Base-by-base conservation (phyloP, 805 yeast genomes). In the Wickerhamiella shivajii region DNA sequence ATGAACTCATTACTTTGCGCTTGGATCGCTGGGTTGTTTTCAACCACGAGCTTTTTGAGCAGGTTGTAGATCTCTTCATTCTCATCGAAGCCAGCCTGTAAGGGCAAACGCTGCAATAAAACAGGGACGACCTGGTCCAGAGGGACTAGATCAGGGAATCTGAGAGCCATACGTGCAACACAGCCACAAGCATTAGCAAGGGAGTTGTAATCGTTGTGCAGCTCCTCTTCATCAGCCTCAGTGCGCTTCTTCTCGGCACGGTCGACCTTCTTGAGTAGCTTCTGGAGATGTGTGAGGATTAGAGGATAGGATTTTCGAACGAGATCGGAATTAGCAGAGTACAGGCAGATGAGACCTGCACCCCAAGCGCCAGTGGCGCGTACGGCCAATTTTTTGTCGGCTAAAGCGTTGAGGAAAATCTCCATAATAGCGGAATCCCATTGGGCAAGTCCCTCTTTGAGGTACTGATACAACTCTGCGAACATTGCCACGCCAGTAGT, bases 291-390 rank as follows among this genome's bases (percentile, higher is more conserved):
- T 48, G 64, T 64, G 54, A 90, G 67, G 38, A 87, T 70, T 30
- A 71, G 63, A 42, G 73, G 74, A 59, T 75, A 87, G 29, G 69
- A 61, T 24, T 74, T 56, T 24, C 77, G 60, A 43, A 76, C 66
- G 47, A 74, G 79, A 36, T 58, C 57, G 18, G 74, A 61, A 37
- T 67, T 47, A 47, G 64, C 61, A 30, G 67, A 55, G 57, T 59
- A 46, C 49, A 69, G 71, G 39, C 73, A 56, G 40, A 84, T 58
- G 40, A 84, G 57, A 47, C 98, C 98, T 45, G 80, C 73, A 64
- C 97, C 98, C 55, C 83, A 90, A 12, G 96, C 95, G 33, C 96
- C 87, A 47, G 84, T 80, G 47, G 94, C 85, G 59, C 87, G 77
- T 11, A 41, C 44, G 52, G 83, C 93, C 42, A 79, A 63, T 11